Conservation (phyloP, 805 yeast species). For the Kluyveromyces siamensis region DNA sequence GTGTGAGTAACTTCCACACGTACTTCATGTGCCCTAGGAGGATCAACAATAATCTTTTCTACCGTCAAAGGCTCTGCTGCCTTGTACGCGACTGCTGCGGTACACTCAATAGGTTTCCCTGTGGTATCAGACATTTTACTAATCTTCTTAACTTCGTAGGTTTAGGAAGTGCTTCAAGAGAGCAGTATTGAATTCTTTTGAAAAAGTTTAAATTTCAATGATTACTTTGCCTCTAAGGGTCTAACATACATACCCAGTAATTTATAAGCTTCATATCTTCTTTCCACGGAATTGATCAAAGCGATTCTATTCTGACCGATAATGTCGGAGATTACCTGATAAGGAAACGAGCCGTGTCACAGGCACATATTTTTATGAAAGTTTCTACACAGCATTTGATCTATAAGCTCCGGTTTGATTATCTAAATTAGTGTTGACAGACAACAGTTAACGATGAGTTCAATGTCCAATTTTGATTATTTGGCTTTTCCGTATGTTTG, state of each 20-base stretch:
- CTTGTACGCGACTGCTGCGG: conserved; percentile 98
- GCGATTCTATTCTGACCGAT: background rate
- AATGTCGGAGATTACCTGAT: background rate
- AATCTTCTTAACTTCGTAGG: background rate
- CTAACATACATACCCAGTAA: too few species aligned
- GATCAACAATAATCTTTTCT: conserved; percentile 82
- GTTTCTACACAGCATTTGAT: too few species aligned
- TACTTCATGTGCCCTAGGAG: conserved; percentile 97
- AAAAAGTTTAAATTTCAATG: too few species aligned
- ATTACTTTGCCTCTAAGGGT: too few species aligned
- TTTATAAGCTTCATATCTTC: background rate
- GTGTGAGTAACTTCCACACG: conserved; percentile 81
- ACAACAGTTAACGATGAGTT: too few species aligned
- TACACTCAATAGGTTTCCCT: conserved; percentile 59
- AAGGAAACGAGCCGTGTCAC: background rate
- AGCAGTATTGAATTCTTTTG: too few species aligned
- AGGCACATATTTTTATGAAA: background rate
- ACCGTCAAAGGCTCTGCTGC: conserved; percentile 75
- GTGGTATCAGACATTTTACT: conserved; percentile 13
- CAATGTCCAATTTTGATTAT: too few species aligned
- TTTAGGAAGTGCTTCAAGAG: too few species aligned
- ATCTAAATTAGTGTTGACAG: too few species aligned
- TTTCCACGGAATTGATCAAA: background rate
- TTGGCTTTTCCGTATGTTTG: background rate
- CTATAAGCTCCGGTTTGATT: too few species aligned